Evolutionary conservation across 2,329 filamentous ascomycete genomes (phyloP), one percentile per base, ranked within the genome.

Genomic region (Diaporthe humulicola): DNA sequence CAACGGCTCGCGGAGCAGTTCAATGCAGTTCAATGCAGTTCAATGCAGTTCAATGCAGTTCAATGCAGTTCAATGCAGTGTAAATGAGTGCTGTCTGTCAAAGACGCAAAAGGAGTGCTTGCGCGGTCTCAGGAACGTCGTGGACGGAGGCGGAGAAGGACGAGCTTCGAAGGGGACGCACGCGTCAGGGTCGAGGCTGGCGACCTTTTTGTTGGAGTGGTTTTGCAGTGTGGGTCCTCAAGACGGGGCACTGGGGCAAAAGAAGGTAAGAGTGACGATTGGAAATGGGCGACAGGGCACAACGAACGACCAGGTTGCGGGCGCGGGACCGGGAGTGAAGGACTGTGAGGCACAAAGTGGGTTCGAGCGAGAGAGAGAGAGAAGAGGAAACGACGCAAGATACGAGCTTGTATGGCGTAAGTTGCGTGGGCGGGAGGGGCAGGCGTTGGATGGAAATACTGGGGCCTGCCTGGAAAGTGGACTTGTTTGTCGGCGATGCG

Each of bases 11-110:
- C 60, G 28, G 48, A 38, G 30, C n/a, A 33, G 33, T 33, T n/a
- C 64, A 38, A 61, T 50, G 67, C 69, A 52, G 50, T 61, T n/a
- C n/a, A n/a, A n/a, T n/a, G n/a, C n/a, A n/a, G n/a, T n/a, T n/a
- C n/a, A n/a, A n/a, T n/a, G n/a, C n/a, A n/a, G n/a, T n/a, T n/a
- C n/a, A n/a, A n/a, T n/a, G n/a, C n/a, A n/a, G n/a, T n/a, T n/a
- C n/a, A n/a, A n/a, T n/a, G 30, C n/a, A 33, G 33, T 33, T n/a
- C 64, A 38, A 61, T 50, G 67, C 69, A 52, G 50, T 61, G 61
- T 33, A 75, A 75, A 74, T 56, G 52, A 70, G 72, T 40, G 84
- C 83, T 76, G 84, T 88, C 87, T 89, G 79, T 89, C 87, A 88
- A 89, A 89, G 87, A 88, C 85, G 83, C 86, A 81, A 80, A 84